Conservation (phyloP, 1,284 basidiomycete genomes). For the Coniophora puteana region DNA sequence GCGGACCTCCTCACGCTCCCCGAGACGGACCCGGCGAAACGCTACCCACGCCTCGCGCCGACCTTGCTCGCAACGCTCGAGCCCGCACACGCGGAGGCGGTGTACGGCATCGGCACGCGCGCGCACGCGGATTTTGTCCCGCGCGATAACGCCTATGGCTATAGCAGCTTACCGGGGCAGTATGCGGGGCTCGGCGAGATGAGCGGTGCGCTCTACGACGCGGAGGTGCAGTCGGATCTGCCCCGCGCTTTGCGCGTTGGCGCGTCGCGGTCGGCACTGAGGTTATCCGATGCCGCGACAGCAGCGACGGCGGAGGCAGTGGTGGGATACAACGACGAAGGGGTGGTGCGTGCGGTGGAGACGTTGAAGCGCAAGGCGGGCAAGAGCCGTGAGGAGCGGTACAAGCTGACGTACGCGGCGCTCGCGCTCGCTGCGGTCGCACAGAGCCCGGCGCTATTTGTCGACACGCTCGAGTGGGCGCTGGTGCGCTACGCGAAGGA, state of each 20-base stretch:
- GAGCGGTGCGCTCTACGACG: too few species aligned
- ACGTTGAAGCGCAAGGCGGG: background rate
- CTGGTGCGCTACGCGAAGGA: slow-evolving; percentile 4
- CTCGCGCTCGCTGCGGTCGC: background rate
- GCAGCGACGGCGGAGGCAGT: too few species aligned
- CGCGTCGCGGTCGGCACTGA: background rate
- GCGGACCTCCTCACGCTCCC: background rate
- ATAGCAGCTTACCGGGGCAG: too few species aligned
- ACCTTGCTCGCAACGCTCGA: background rate
- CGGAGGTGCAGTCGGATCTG: too few species aligned
- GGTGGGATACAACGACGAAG: slow-evolving; percentile 1
- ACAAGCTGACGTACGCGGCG: background rate
- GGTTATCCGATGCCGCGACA: background rate
- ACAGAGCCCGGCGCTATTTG: slow-evolving; percentile 1
- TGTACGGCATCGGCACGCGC: background rate
- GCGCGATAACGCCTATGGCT: background rate
- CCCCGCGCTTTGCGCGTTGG: background rate
- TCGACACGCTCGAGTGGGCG: slow-evolving; percentile 5
- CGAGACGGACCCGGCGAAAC: background rate
- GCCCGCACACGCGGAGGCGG: background rate
- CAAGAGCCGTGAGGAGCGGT: background rate
- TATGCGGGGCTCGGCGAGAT: too few species aligned
- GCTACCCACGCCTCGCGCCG: background rate
- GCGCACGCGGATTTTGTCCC: background rate
- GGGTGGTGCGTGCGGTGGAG: background rate